phyloP scores from a whole-genome alignment of 805 yeast genomes.

The Wickerhamomyces pijperi region DNA sequence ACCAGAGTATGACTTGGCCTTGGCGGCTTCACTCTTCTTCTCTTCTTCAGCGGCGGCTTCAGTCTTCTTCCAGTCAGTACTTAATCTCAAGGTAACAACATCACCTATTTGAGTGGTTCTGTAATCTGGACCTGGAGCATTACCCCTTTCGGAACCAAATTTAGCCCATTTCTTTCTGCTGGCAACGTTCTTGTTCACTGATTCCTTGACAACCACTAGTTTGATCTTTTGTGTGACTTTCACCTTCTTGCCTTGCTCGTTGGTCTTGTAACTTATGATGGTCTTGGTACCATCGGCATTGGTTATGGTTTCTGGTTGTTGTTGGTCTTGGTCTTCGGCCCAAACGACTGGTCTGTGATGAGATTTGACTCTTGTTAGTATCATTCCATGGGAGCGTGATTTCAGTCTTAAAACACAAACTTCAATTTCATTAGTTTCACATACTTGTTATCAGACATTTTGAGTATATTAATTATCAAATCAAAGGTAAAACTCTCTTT shows the following conservation, averaged over 20 bases:
- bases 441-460: neutral
- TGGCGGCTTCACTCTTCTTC: conserved; percentile 34
- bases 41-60: conserved; percentile 60
- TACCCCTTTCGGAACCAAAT: conserved; percentile 70
- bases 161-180: conserved; percentile 78
- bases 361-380: neutral
- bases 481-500: too few relatives aligned
- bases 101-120: conserved; percentile 87
- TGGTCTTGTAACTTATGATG: conserved; percentile 62
- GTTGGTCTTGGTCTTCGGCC: conserved; percentile 41
- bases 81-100: conserved; percentile 62
- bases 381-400: neutral
- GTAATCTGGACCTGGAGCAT: conserved; percentile 78
- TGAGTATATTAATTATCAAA: too few relatives aligned
- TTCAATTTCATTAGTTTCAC: too few relatives aligned
- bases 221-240: conserved; percentile 80
- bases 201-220: conserved; percentile 66
- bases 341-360: conserved; percentile 7
- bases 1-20: conserved; percentile 31
- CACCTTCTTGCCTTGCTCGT: conserved; percentile 73
- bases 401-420: too few relatives aligned
- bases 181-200: conserved; percentile 81
- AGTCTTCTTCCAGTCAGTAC: conserved; percentile 66
- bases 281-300: conserved; percentile 89
- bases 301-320: conserved; percentile 60